Conservation (phyloP, 768 basidiomycete genomes). For the Royoungia palumana region DNA sequence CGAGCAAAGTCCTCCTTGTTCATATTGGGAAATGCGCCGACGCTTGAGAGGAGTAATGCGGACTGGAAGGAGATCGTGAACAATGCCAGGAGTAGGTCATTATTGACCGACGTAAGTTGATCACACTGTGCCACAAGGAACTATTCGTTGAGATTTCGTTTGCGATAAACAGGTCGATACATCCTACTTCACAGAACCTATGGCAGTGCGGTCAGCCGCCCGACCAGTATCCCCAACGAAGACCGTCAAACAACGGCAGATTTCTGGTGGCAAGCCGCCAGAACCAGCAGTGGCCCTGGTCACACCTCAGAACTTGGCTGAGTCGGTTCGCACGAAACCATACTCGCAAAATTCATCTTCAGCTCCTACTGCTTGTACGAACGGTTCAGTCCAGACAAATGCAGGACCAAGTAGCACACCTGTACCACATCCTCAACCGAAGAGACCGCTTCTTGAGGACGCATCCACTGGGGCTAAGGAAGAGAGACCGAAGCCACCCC, state of each 20-base stretch:
- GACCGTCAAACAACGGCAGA: slow-evolving; percentile 20
- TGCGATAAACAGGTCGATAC: slow-evolving; percentile 27
- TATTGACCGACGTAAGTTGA: slow-evolving; percentile 56
- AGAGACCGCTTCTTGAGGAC: slow-evolving; percentile 21
- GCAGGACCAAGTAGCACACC: slow-evolving; percentile 7
- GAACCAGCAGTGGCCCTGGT: slow-evolving; percentile 33
- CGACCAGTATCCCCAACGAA: slow-evolving; percentile 22
- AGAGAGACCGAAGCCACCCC: slow-evolving; percentile 27
- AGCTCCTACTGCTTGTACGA: background rate
- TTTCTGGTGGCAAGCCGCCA: slow-evolving; percentile 5
- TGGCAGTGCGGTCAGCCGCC: slow-evolving; percentile 3
- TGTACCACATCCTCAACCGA: slow-evolving; percentile 8
- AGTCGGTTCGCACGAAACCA: slow-evolving; percentile 26
- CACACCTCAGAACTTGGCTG: slow-evolving; percentile 38
- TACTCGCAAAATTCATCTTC: slow-evolving; percentile 12
- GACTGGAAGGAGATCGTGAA: slow-evolving; percentile 76
- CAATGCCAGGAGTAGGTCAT: slow-evolving; percentile 66
- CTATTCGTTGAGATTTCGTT: background rate
- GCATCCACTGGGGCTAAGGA: slow-evolving; percentile 12
- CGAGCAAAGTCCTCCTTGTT: slow-evolving; percentile 93
- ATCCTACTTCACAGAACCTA: slow-evolving; percentile 38
- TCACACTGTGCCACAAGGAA: background rate
- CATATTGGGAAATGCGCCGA: slow-evolving; percentile 86
- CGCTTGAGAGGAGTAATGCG: slow-evolving; percentile 80
- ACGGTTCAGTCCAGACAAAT: background rate